Base-by-base conservation (phyloP, 495 filamentous ascomycete genomes). In the Trichoderma parareesei region DNA sequence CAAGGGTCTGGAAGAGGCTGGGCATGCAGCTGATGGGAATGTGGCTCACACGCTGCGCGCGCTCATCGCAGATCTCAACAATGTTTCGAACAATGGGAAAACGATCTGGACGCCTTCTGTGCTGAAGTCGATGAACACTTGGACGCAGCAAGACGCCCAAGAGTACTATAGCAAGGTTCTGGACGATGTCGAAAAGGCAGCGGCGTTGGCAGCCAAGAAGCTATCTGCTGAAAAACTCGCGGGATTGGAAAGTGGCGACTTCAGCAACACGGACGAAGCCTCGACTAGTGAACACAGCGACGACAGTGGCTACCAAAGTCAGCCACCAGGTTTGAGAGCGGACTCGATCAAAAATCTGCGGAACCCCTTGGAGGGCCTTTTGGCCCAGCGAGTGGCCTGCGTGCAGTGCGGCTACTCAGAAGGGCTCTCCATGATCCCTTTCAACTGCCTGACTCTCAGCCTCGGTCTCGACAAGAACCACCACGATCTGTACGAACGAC, bases 81-180 rank as follows among this genome's bases (percentile, higher is more conserved):
- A 87, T 69, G 71, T 82, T 3, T 72, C 75, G 33, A 90, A 88
- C 69, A 83, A 87, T 67, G 90, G 90, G 41, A 81, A 79, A 68
- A 86, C 83, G 46, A 76, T 96, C 10, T 94, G 90, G 90, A 90
- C 90, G 18, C 89, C 89, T 0, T 73, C 83, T 3, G 85, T 87
- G 64, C 71, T 97, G 14, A 94, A 94, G 71, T 89, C 84, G 13
- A 91, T 97, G 87, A 92, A 87, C 71, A 93, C 88, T 59, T 94
- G 89, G 87, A 88, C 96, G 73, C 95, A 99, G 70, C 95, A 99
- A 71, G 95, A 99, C 78, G 95, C 95, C 5, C 95, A 99, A 74
- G 95, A 99, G 73, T 99, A 97, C 71, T 96, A 90, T 64, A 91
- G 92, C 18, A 96, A 93, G 69, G 77, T 99, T 35, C 79, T 96